A percentile compares a stretch with the other conserved stretches of the same genome.
These are phyloP conservation scores for Metarhizium album DNA, from an alignment of 2,329 filamentous ascomycete genomes.

Conservation along the genomic window DNA sequence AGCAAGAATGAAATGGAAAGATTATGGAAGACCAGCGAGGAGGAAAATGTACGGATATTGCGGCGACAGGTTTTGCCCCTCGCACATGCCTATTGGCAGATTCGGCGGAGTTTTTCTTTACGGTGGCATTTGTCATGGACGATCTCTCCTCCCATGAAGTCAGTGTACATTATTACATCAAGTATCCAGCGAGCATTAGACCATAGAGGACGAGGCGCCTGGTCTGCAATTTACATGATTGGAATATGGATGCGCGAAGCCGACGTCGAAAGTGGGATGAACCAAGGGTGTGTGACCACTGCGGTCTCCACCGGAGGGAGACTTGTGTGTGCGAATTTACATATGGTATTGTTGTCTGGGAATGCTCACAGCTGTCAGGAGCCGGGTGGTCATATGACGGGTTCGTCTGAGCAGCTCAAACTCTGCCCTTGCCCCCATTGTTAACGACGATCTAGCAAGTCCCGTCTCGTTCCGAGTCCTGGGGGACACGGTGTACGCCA, in stretches of 20 bases:
- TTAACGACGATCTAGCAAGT: neutral
- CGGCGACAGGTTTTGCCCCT: constrained; percentile 6
- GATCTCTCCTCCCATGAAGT: constrained; percentile 42
- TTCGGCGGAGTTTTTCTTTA: constrained; percentile 10
- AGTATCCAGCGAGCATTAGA: constrained; percentile 36
- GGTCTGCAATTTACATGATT: constrained; percentile 19
- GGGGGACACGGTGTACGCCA: too few relatives aligned
- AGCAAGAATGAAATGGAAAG: constrained; percentile 8
- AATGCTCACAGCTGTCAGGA: neutral
- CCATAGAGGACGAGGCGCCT: constrained; percentile 26
- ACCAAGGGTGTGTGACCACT: neutral
- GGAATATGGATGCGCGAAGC: neutral
- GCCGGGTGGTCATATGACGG: neutral
- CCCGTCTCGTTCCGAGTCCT: too few relatives aligned
- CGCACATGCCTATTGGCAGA: constrained; percentile 22
- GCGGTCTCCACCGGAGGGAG: neutral
- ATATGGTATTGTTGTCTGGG: neutral
- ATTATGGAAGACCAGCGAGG: constrained; percentile 1
- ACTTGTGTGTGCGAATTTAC: neutral
- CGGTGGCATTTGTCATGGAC: constrained; percentile 15
- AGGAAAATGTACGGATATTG: constrained; percentile 2
- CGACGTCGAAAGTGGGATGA: neutral
- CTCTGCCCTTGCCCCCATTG: neutral
- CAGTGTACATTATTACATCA: constrained; percentile 42
- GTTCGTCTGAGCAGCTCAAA: neutral